These are phyloP conservation scores for Mucor lusitanicus DNA, from an alignment of 371 early-diverging fungal species.

Conservation along the genomic window DNA sequence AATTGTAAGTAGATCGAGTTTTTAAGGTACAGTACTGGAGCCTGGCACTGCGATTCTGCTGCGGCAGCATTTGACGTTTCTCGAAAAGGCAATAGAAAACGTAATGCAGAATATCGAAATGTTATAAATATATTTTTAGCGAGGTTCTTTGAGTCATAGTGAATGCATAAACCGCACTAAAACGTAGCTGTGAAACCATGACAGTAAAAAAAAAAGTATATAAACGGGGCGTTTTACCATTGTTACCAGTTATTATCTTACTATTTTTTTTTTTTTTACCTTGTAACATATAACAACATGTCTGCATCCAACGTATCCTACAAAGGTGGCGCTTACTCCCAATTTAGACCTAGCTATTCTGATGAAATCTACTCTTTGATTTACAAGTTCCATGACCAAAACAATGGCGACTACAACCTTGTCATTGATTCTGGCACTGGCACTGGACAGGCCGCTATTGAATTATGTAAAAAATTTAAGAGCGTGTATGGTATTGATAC, in stretches of 20 bases:
- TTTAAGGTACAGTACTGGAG: too few species aligned
- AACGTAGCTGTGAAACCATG: background rate
- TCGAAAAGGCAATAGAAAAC: too few species aligned
- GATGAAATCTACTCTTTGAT: slow-evolving; percentile 26
- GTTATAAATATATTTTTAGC: background rate
- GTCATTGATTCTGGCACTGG: slow-evolving; percentile 59
- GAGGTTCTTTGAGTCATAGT: background rate
- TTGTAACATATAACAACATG: background rate
- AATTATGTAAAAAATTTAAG: slow-evolving; percentile 47
- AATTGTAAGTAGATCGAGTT: too few species aligned
- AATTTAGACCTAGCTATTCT: slow-evolving; percentile 51
- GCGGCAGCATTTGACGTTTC: too few species aligned
- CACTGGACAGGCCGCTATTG: slow-evolving; percentile 55
- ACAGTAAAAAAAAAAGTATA: background rate
- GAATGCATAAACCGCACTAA: background rate
- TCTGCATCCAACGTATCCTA: slow-evolving; percentile 12
- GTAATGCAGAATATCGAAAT: background rate
- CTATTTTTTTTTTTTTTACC: too few species aligned
- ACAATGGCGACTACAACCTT: slow-evolving; percentile 18
- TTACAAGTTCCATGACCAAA: slow-evolving; percentile 43
- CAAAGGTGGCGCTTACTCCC: slow-evolving; percentile 13
- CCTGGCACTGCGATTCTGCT: too few species aligned
- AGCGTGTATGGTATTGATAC: slow-evolving; percentile 57
- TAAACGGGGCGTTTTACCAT: background rate
- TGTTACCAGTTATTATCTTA: too few species aligned